Evolutionary conservation across 2,329 filamentous ascomycete species (phyloP), one percentile per base, ranked within the genome.

Genomic region (Eurotiales sp.): DNA sequence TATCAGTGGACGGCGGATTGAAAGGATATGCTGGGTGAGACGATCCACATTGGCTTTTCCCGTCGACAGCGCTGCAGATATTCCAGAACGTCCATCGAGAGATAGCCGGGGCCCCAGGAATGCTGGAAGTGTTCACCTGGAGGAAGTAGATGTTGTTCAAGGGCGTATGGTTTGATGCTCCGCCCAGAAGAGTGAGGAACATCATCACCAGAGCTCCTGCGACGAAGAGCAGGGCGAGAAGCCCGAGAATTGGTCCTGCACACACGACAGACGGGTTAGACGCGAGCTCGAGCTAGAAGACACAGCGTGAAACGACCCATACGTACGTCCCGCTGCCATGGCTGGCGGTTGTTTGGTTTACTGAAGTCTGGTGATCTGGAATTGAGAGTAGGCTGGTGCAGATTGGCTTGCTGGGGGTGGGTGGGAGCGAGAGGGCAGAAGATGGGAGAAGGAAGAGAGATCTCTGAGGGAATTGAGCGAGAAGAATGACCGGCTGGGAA

Each of bases 31-130:
- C 80, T 1, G 84, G 86, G 17, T 84, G 77, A 15, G 82, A 78
- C 1, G 63, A 63, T 54, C 83, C 80, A 72, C 90, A 96, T 70
- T 87, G 72, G 46, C 75, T 76, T 65, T 84, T 68, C 25, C 77
- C 77, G 42, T 73, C 69, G 30, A 55, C 73, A 25, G 75, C 75
- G 47, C 84, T 82, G 73, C 91, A 95, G 55, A 95, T 77, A 68
- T 88, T 85, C 77, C 95, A 93, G 73, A 87, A 95, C 30, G 90
- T 95, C 92, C 92, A 97, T 73, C 92, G 85, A 11, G 89, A 85
- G 15, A 79, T 61, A 46, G 77, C 56, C 47, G 85, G 81, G 11
- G 89, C 85, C 43, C 85, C 84, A 3, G 80, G 75, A 64, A 95
- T 90, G 64, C 78, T 82, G 27, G 73, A 75, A 1, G 91, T 96